Percentiles rank a stretch among this genome's conserved stretches.
Conservation (phyloP, 2,329 filamentous ascomycete species). For the Pseudopithomyces chartarum region DNA sequence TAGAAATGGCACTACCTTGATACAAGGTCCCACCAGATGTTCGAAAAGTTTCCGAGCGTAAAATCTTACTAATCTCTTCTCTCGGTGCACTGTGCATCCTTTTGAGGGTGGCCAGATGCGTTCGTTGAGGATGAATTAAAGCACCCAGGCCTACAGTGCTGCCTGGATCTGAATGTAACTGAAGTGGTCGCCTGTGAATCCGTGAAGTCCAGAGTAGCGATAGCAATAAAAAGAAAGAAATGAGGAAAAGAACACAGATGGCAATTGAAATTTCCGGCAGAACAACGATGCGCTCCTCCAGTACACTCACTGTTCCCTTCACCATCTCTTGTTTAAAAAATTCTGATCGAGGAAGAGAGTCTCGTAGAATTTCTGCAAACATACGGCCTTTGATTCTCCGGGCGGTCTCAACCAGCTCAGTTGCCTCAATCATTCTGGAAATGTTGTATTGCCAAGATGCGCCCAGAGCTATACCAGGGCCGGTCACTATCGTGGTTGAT, state of each 20-base stretch:
- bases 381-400: conserved; percentile 23
- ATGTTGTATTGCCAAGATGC: conserved; percentile 15
- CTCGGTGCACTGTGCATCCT: conserved; percentile 12
- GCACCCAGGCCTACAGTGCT: conserved; percentile 19
- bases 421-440: conserved; percentile 13
- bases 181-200: conserved; percentile 15
- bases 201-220: conserved; percentile 18
- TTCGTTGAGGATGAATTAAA: conserved; percentile 7
- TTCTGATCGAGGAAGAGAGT: conserved; percentile 10
- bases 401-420: conserved; percentile 6
- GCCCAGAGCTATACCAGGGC: conserved; percentile 17
- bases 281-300: conserved; percentile 20
- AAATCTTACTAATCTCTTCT: conserved; percentile 1
- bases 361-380: conserved; percentile 19
- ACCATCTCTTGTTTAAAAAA: background rate
- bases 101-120: conserved; percentile 8
- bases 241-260: conserved; percentile 18
- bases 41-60: conserved; percentile 15
- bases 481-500: conserved; percentile 2
- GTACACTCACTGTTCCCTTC: conserved; percentile 6
- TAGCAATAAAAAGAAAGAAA: conserved; percentile 14
- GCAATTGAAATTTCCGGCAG: conserved; percentile 19
- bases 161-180: conserved; percentile 20
- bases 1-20: background rate
- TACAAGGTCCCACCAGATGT: conserved; percentile 8